Evolutionary conservation across 129 eudicot species (phyloP), one percentile per base, ranked within the genome.

Genomic region (Chrysanthemum seticuspe): DNA sequence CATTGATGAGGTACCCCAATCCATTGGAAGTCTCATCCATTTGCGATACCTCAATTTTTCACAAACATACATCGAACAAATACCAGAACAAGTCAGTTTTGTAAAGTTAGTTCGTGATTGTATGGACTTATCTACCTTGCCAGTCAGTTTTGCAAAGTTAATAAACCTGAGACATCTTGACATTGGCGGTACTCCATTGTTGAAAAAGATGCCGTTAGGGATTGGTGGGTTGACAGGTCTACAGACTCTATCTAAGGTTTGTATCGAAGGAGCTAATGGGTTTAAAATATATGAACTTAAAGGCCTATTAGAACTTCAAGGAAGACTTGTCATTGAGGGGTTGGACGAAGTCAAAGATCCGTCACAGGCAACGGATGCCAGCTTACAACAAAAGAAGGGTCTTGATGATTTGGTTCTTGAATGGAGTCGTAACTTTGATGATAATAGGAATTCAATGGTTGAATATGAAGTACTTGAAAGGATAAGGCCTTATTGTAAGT

Each of bases 381-480:
- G 25, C 34, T n/a, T 23, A 11, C 34, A 23, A 59, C 65, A 59
- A 23, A 59, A 59, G 65, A 59, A 59, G 31, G 65, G 65, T 6
- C 40, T 59, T 21, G 9, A 15, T 59, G 65, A 59, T 59, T 10
- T 23, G n/a, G 65, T 2, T 10, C 10, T 70, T 15, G 18, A 3
- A 62, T 62, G 67, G 67, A 62, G 48, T 29, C 5, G 21, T 13
- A 10, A 11, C 48, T 29, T 31, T 62, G 67, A 27, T 31, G 3
- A 62, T 13, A 5, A 45, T 62, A 45, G 19, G 9, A 31, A 31
- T 13, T 29, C 18, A 3, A 34, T 3, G 21, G 14, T 23, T 21
- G 67, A 62, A 62, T 31, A 62, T 31, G 49, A 62, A 29, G 48
- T 62, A 6, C 67, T 62, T 62, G 67, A 62, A 62, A 12, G 47